These are phyloP conservation scores for Neurospora hispaniola DNA, from an alignment of 495 filamentous ascomycete genomes.

Conservation along the genomic window DNA sequence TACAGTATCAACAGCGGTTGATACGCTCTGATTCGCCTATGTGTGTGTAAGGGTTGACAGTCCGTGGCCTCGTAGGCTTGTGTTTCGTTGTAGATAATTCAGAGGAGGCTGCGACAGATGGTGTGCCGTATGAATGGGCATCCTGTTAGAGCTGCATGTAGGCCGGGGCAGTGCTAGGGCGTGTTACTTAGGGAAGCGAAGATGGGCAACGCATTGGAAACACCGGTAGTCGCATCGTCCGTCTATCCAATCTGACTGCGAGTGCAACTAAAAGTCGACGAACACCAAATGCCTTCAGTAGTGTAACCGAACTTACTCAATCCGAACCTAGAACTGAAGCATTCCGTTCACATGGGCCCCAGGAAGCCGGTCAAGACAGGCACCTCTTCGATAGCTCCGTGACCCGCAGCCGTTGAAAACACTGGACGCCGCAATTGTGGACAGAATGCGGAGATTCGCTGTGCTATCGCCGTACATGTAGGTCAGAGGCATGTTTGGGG, in stretches of 20 bases:
- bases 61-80: neutral
- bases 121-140: neutral
- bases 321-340: neutral
- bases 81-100: neutral
- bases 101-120: neutral
- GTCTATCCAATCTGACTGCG: too few species aligned
- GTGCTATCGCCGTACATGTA: neutral
- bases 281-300: too few species aligned
- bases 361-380: neutral
- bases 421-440: neutral
- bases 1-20: neutral
- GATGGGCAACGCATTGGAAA: too few species aligned
- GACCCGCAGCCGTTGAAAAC: neutral
- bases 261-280: too few species aligned
- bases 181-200: too few species aligned
- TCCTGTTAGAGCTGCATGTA: neutral
- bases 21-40: neutral
- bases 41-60: neutral
- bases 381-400: neutral
- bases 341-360: neutral
- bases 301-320: neutral
- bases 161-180: neutral
- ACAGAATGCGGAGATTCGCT: neutral
- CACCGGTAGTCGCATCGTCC: too few species aligned
- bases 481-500: neutral